Percentiles rank a stretch among this genome's conserved stretches.
These are phyloP conservation scores for Blastomyces emzantsi DNA, from an alignment of 2,329 filamentous ascomycete genomes.

Conservation along the genomic window DNA sequence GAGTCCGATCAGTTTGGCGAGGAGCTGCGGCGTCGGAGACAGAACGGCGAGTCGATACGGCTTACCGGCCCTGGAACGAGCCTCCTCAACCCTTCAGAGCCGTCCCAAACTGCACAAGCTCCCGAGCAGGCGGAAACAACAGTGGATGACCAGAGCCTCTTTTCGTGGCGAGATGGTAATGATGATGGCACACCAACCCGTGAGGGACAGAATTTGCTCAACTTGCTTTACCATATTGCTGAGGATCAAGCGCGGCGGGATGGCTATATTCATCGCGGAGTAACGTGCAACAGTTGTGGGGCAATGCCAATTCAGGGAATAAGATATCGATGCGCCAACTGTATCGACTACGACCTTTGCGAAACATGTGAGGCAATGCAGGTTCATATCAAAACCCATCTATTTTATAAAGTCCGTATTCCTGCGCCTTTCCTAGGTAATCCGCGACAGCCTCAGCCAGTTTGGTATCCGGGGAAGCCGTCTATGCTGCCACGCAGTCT, in stretches of 20 bases:
- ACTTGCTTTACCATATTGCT: conserved; percentile 80
- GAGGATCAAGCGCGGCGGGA: conserved; percentile 85
- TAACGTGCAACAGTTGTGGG: conserved; percentile 83
- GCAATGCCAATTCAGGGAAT: conserved; percentile 84
- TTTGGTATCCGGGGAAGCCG: conserved; percentile 85
- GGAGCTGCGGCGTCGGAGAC: conserved; percentile 31
- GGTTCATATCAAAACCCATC: conserved; percentile 79
- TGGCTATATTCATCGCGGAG: conserved; percentile 85
- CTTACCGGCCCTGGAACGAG: conserved; percentile 20
- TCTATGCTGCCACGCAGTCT: conserved; percentile 59
- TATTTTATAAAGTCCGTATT: conserved; percentile 93
- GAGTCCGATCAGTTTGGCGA: conserved; percentile 30
- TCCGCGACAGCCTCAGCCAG: conserved; percentile 67
- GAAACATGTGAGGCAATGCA: conserved; percentile 70
- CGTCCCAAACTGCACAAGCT: conserved; percentile 24
- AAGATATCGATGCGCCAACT: conserved; percentile 91
- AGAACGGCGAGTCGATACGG: conserved; percentile 33
- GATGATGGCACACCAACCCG: conserved; percentile 33
- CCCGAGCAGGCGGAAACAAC: conserved; percentile 30
- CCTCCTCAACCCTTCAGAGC: neutral
- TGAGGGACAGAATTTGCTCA: conserved; percentile 70
- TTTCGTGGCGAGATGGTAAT: conserved; percentile 37
- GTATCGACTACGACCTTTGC: conserved; percentile 90
- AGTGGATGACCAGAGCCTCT: conserved; percentile 37
- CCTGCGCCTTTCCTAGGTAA: conserved; percentile 75